Conservation (phyloP, 2,329 filamentous ascomycete genomes). For the Trichoderma oligosporum region DNA sequence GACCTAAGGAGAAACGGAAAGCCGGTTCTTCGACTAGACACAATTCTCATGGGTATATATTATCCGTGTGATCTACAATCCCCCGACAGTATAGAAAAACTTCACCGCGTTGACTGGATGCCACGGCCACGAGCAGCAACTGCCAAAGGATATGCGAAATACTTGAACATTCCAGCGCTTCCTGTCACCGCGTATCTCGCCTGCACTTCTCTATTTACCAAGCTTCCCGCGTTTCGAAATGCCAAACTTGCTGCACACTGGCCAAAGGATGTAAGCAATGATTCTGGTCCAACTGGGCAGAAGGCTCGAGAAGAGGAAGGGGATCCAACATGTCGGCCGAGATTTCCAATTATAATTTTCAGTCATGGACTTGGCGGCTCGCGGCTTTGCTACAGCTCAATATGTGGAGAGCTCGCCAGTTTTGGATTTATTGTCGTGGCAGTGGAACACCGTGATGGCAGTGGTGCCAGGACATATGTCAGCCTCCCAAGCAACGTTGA, state of each 20-base stretch:
- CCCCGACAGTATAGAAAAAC: conserved; percentile 35
- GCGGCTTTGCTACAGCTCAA: conserved; percentile 57
- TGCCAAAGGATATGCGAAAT: conserved; percentile 60
- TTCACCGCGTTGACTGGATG: conserved; percentile 58
- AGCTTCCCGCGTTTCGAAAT: conserved; percentile 61
- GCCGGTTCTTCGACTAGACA: conserved; percentile 44
- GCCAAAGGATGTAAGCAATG: conserved; percentile 41
- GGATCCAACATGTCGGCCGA: conserved; percentile 33
- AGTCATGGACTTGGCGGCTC: conserved; percentile 64
- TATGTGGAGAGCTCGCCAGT: conserved; percentile 64
- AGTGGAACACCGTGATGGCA: conserved; percentile 63
- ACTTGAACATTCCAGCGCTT: conserved; percentile 49
- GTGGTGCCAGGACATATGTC: conserved; percentile 57
- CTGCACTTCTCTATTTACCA: conserved; percentile 59
- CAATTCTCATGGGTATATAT: conserved; percentile 62
- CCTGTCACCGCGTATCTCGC: conserved; percentile 52
- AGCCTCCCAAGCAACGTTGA: conserved; percentile 48
- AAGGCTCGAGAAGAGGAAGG: conserved; percentile 24
- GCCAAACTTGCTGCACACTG: conserved; percentile 53
- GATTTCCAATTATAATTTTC: conserved; percentile 61
- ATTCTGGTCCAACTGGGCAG: conserved; percentile 35
- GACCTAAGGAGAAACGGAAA: conserved; percentile 38
- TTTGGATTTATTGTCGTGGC: conserved; percentile 63
- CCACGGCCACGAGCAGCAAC: conserved; percentile 53
- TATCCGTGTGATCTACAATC: conserved; percentile 52